phyloP scores from a whole-genome alignment of 768 basidiomycete species.

The Cyclocybe aegerita region DNA sequence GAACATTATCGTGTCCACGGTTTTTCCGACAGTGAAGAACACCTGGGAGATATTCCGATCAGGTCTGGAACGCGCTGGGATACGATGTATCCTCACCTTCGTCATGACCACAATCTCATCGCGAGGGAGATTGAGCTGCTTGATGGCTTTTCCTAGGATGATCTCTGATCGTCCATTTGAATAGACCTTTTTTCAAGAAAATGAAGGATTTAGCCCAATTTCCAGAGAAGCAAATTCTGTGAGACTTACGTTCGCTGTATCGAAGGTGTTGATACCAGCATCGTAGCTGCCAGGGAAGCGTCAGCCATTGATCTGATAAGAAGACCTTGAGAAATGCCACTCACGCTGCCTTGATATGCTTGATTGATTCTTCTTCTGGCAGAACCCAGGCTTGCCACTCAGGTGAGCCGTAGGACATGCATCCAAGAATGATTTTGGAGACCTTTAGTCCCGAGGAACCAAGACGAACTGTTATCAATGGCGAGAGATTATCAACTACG shows the following conservation, averaged over 20 bases:
- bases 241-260: conserved; percentile 46
- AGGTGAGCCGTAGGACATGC: conserved; percentile 56
- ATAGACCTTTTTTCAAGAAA: conserved; percentile 43
- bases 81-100: conserved; percentile 40
- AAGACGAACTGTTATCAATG: conserved; percentile 33
- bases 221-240: conserved; percentile 1
- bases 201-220: neutral
- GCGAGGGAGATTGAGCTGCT: conserved; percentile 62
- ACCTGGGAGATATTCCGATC: conserved; percentile 31
- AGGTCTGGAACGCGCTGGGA: neutral
- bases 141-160: conserved; percentile 72
- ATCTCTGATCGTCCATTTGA: conserved; percentile 66
- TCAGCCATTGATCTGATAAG: neutral
- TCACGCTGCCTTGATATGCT: conserved; percentile 52
- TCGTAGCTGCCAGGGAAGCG: conserved; percentile 40
- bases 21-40: conserved; percentile 29
- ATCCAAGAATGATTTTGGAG: conserved; percentile 63
- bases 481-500: neutral
- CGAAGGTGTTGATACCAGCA: conserved; percentile 64
- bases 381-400: conserved; percentile 53
- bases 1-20: conserved; percentile 12
- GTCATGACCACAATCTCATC: conserved; percentile 79
- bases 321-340: conserved; percentile 7
- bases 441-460: conserved; percentile 59
- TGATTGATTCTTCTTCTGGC: conserved; percentile 45